Base-by-base conservation (phyloP, 202 grass and related monocot species). In the Carex sylvatica region DNA sequence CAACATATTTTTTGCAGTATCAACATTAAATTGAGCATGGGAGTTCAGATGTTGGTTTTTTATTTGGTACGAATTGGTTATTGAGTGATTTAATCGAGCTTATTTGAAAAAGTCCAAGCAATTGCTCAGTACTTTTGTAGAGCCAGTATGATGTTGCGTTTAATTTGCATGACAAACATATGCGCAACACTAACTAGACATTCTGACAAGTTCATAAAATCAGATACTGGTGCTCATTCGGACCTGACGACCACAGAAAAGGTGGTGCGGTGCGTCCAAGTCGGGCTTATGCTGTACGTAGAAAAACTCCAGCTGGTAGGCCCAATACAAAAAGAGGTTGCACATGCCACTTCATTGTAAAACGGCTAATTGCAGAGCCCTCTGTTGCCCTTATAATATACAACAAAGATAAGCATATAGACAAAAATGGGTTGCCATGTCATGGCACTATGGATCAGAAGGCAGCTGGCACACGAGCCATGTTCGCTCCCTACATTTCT, bases 151-250 rank as follows among this genome's bases (percentile, higher is more conserved):
- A 53, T 30, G 20, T 74, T 53, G 70, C 46, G 46, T 74, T 74
- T 74, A 52, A 53, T 53, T 74, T 74, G 13, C 5, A 26, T 74
- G 22, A 13, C 53, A 52, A 52, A 9, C 19, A 51, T 73, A 73
- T 73, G 4, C 0, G 13, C 22, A 72, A 47, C 13, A 10, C 30
- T 74, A 54, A 75, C 47, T n/a, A 35, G 47, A 31, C 8, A 56
- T 56, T 74, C 11, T 56, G 70, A 12, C 4, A 73, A 26, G 14
- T 63, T 55, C 6, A 72, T 84, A 18, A 28, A 28, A 86, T 76
- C 89, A 98, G 92, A 80, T 98, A 98, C 87, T 98, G 96, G 92
- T 98, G 96, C 87, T 98, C 92, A 75, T 98, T 98, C 81, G 96
- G 96, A 72, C 96, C 91, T 67, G 96, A 98, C 77, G 96, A 95